A percentile compares a stretch with the other conserved stretches of the same genome.
Conservation (phyloP, 352 stramenopile genomes). For the Thraustochytrium sp. region DNA sequence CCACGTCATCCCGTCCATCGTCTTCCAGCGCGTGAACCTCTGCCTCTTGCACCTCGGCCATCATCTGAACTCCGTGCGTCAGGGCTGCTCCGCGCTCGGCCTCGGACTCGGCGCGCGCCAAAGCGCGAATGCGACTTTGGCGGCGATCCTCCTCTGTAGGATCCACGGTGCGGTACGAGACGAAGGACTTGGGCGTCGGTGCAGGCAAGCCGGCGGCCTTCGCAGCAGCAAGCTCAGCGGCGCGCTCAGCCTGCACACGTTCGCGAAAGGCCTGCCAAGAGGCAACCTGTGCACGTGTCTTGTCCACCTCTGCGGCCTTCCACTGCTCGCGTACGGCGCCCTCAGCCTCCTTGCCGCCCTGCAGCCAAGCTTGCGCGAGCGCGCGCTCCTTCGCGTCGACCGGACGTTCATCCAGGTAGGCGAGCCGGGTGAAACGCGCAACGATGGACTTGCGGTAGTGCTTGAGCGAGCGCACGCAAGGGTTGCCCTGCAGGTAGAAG, state of each 20-base stretch:
- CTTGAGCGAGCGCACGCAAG: constrained; percentile 76
- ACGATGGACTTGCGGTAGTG: constrained; percentile 89
- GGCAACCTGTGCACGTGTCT: constrained; percentile 44
- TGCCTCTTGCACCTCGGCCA: too few relatives aligned
- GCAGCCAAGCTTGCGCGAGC: constrained; percentile 71
- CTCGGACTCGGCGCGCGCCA: constrained; percentile 11
- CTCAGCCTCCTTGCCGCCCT: constrained; percentile 79
- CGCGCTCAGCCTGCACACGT: background rate
- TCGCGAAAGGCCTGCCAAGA: background rate
- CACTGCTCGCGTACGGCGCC: constrained; percentile 63
- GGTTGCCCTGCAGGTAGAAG: constrained; percentile 73
- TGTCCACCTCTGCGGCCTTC: constrained; percentile 61
- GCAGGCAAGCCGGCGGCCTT: background rate
- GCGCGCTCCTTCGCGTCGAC: constrained; percentile 83
- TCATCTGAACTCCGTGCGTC: constrained; percentile 14
- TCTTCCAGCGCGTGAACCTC: too few relatives aligned
- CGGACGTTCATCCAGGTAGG: constrained; percentile 84
- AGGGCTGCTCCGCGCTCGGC: background rate
- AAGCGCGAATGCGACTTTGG: background rate
- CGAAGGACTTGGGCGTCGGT: background rate
- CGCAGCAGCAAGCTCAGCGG: background rate
- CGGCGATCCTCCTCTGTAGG: constrained; percentile 1
- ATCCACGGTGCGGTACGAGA: constrained; percentile 6
- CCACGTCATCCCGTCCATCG: too few relatives aligned
- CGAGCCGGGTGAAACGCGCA: constrained; percentile 66